Conservation (phyloP, 139 green algal genomes). For the Spirogloea muscicola region DNA sequence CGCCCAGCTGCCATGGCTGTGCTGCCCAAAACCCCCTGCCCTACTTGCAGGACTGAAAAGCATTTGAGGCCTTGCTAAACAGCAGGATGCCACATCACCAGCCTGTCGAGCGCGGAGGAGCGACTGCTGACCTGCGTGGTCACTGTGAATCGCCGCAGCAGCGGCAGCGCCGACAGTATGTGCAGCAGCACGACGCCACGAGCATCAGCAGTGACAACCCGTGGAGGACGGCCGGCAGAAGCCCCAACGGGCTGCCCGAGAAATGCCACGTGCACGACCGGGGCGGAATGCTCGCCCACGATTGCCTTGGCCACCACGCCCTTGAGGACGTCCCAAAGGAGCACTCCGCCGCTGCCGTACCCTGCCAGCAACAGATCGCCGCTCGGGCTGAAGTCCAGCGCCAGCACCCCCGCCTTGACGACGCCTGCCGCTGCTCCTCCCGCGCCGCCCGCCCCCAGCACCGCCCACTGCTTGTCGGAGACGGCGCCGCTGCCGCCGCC, state of each 20-base stretch:
- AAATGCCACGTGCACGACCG: constrained; percentile 7
- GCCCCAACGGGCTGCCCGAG: constrained; percentile 6
- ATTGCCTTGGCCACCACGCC: constrained; percentile 17
- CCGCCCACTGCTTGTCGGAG: too few relatives aligned
- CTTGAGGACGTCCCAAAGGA: constrained; percentile 17
- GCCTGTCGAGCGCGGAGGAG: too few relatives aligned
- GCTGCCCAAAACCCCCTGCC: too few relatives aligned
- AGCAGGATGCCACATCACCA: too few relatives aligned
- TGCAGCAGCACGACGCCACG: constrained; percentile 22
- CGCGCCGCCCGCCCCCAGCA: too few relatives aligned
- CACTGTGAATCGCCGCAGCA: constrained; percentile 31
- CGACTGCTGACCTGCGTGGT: constrained; percentile 28
- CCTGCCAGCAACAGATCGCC: constrained; percentile 30
- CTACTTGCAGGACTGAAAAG: too few relatives aligned
- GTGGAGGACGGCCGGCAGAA: neutral
- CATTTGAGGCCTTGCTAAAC: too few relatives aligned
- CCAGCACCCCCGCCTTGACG: too few relatives aligned
- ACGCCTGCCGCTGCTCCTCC: too few relatives aligned
- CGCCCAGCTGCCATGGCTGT: too few relatives aligned
- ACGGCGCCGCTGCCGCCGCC: too few relatives aligned
- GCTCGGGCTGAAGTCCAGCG: constrained; percentile 28
- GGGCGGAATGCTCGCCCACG: constrained; percentile 16
- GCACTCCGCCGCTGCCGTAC: constrained; percentile 19
- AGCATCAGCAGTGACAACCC: constrained; percentile 13
- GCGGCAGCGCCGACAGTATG: constrained; percentile 25